phyloP scores from a whole-genome alignment of 306 rosid species.

The Senna tora region DNA sequence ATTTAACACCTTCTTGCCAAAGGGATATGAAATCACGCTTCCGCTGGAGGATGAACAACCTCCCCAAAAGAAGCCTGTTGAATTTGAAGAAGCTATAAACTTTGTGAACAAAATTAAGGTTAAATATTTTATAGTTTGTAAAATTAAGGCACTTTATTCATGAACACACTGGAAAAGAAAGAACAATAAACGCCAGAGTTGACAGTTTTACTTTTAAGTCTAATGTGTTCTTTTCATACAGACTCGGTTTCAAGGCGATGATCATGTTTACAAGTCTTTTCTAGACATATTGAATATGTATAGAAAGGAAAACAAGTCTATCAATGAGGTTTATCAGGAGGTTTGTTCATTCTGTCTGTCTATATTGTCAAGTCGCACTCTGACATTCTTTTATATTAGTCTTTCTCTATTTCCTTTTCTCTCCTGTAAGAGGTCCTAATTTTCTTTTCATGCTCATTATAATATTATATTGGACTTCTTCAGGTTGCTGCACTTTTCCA shows the following conservation, averaged over 20 bases:
- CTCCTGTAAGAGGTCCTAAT: background rate
- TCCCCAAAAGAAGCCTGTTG: slow-evolving; percentile 90
- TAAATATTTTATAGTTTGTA: slow-evolving; percentile 21
- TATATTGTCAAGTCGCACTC: no score
- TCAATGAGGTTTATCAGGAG: slow-evolving; percentile 84
- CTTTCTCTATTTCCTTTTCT: background rate
- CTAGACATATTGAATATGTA: slow-evolving; percentile 95
- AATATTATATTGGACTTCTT: slow-evolving; percentile 40
- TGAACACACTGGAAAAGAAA: background rate
- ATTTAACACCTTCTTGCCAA: slow-evolving; percentile 91
- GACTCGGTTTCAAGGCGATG: slow-evolving; percentile 91
- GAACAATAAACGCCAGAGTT: background rate
- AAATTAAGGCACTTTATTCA: slow-evolving; percentile 13
- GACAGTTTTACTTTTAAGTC: slow-evolving; percentile 39
- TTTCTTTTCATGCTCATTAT: slow-evolving; percentile 27
- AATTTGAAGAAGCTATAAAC: slow-evolving; percentile 90
- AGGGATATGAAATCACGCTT: slow-evolving; percentile 83
- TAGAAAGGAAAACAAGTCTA: slow-evolving; percentile 90
- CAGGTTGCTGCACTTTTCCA: slow-evolving; percentile 88
- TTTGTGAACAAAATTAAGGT: slow-evolving; percentile 98
- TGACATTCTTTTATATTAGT: background rate
- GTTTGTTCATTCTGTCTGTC: slow-evolving; percentile 43
- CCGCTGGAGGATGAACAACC: slow-evolving; percentile 86
- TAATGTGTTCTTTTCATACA: slow-evolving; percentile 53
- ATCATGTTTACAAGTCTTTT: slow-evolving; percentile 87